Percentiles rank a stretch among this genome's conserved stretches.
Conservation (phyloP, 352 stramenopile species). For the Pythium grandisporangium region DNA sequence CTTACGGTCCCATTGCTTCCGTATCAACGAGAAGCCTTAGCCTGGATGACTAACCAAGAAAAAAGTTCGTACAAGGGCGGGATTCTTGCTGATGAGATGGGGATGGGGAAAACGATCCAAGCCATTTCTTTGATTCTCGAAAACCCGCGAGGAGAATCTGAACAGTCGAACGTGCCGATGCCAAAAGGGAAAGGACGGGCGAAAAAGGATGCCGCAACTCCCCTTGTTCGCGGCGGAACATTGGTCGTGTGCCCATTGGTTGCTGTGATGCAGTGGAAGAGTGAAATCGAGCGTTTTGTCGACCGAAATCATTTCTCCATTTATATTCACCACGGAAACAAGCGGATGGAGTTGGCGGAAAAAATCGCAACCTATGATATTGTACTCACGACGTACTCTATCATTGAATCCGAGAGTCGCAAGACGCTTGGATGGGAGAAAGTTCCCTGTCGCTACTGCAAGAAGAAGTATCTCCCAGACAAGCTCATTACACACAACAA, state of each 20-base stretch:
- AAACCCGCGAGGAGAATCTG: conserved; percentile 27
- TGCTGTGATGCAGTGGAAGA: conserved; percentile 92
- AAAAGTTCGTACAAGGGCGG: conserved; percentile 84
- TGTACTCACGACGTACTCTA: conserved; percentile 98
- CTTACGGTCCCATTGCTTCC: conserved; percentile 90
- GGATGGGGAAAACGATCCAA: conserved; percentile 97
- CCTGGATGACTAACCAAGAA: conserved; percentile 94
- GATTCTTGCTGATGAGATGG: conserved; percentile 98
- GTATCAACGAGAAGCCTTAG: conserved; percentile 98
- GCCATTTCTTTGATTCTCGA: conserved; percentile 95
- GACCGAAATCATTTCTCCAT: conserved; percentile 86
- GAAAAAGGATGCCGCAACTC: conserved; percentile 5
- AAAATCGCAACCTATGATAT: conserved; percentile 95
- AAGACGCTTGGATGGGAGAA: conserved; percentile 69
- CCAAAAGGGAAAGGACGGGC: conserved; percentile 9
- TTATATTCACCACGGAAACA: conserved; percentile 94
- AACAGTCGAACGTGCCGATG: conserved; percentile 4
- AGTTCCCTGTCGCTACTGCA: conserved; percentile 93
- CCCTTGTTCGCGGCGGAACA: conserved; percentile 66
- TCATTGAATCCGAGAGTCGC: conserved; percentile 89
- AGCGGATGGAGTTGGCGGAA: conserved; percentile 52
- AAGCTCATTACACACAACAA: conserved; percentile 94
- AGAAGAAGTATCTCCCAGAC: conserved; percentile 86
- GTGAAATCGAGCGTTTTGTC: conserved; percentile 91
- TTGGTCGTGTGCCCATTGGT: conserved; percentile 97